phyloP scores from a whole-genome alignment of 208 protist genomes.

The Crithidia sp. region DNA sequence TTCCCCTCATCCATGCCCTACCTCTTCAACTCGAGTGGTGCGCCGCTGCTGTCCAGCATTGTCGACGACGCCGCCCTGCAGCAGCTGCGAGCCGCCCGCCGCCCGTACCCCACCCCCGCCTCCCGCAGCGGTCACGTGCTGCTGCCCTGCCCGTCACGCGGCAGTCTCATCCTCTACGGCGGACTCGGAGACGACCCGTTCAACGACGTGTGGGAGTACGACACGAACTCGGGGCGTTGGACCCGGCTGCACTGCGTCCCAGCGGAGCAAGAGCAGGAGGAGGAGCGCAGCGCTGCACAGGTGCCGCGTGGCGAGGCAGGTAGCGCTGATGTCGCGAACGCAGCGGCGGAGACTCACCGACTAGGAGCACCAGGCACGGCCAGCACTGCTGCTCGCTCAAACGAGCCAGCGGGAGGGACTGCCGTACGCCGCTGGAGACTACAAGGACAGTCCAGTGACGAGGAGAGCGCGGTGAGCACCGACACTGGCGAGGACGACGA shows the following conservation, averaged over 20 bases:
- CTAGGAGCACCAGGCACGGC: too few species aligned
- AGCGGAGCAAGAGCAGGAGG: not conserved
- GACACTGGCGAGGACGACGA: not conserved
- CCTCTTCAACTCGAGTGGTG: slow-evolving; percentile 19
- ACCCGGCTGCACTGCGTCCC: slow-evolving; percentile 33
- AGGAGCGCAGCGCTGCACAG: not conserved
- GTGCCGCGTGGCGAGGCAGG: not conserved
- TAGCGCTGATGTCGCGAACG: not conserved
- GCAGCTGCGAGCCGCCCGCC: slow-evolving; percentile 26
- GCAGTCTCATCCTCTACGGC: slow-evolving; percentile 59
- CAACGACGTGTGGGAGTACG: slow-evolving; percentile 76
- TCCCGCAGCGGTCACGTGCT: slow-evolving; percentile 65
- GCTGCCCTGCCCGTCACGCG: slow-evolving; percentile 35
- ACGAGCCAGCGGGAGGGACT: too few species aligned
- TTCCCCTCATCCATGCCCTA: not conserved
- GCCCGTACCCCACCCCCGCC: slow-evolving; percentile 31
- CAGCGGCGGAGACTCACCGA: too few species aligned
- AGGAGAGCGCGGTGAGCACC: not conserved
- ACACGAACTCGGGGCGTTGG: slow-evolving; percentile 43
- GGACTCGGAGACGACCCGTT: slow-evolving; percentile 43
- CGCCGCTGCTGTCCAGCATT: slow-evolving; percentile 14
- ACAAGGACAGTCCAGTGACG: too few species aligned
- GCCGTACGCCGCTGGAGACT: too few species aligned
- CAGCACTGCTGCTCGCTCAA: too few species aligned
- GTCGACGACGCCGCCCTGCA: slow-evolving; percentile 19